phyloP scores from a whole-genome alignment of 225 moss, liverwort and hornwort species.

The Polytrichum formosum region DNA sequence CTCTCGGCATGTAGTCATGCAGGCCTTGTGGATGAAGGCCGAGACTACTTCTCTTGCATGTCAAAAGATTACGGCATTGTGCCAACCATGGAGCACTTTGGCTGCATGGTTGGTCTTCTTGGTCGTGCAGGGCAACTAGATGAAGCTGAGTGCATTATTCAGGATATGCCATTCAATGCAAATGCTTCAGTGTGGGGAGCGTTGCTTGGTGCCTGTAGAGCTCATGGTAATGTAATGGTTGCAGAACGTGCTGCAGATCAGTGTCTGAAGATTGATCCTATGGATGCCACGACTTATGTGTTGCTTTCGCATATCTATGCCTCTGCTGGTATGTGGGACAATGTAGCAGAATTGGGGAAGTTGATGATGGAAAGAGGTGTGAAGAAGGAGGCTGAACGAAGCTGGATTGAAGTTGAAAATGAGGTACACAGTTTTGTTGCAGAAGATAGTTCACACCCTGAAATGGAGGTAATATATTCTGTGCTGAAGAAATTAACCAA shows the following conservation, averaged over 20 bases:
- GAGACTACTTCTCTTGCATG: slow-evolving; percentile 21
- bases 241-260: slow-evolving; percentile 49
- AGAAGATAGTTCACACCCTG: slow-evolving; percentile 40
- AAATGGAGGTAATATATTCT: slow-evolving; percentile 26
- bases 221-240: slow-evolving; percentile 21
- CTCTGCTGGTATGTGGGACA: slow-evolving; percentile 39
- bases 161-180: slow-evolving; percentile 23
- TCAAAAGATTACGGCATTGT: slow-evolving; percentile 16
- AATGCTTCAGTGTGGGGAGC: slow-evolving; percentile 24
- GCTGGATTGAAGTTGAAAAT: slow-evolving; percentile 37
- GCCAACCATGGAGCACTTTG: slow-evolving; percentile 26
- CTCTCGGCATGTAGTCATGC: slow-evolving; percentile 29
- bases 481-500: slow-evolving; percentile 22
- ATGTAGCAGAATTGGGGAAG: slow-evolving; percentile 37
- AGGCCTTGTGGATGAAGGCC: slow-evolving; percentile 27
- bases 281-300: slow-evolving; percentile 38
- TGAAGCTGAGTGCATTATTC: slow-evolving; percentile 30
- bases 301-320: slow-evolving; percentile 39
- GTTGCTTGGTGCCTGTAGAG: slow-evolving; percentile 36
- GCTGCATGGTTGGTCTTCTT: slow-evolving; percentile 44
- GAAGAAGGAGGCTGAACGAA: slow-evolving; percentile 41
- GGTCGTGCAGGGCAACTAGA: slow-evolving; percentile 39
- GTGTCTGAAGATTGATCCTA: slow-evolving; percentile 35
- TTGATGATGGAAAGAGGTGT: slow-evolving; percentile 39
- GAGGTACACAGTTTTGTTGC: slow-evolving; percentile 29